Conservation (phyloP, 441 rosid species). For the Gossypium gossypioides region DNA sequence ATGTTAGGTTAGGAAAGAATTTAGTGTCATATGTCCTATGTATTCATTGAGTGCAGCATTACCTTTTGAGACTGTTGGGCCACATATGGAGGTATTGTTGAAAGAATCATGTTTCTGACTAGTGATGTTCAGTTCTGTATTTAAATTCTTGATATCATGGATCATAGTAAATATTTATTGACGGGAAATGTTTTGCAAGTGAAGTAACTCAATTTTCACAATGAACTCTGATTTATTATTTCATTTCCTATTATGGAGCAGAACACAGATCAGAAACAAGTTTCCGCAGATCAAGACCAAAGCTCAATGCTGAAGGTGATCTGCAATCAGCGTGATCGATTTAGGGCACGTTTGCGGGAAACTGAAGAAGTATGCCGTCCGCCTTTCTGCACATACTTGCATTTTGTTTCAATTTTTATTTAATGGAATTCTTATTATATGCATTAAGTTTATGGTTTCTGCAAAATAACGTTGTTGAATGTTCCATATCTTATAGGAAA, state of each 20-base stretch:
- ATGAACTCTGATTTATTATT: background rate
- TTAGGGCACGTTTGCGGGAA: slow-evolving; percentile 76
- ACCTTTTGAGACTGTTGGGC: background rate
- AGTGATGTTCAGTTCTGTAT: background rate
- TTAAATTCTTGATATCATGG: background rate
- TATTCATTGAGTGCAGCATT: background rate
- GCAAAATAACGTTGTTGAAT: slow-evolving; percentile 2
- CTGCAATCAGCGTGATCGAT: slow-evolving; percentile 94
- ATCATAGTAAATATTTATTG: background rate
- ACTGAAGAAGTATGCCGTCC: slow-evolving; percentile 73
- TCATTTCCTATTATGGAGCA: slow-evolving; percentile 24
- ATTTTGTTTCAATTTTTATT: slow-evolving; percentile 4
- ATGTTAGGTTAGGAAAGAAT: background rate
- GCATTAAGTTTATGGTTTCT: slow-evolving; percentile 2
- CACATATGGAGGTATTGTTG: background rate
- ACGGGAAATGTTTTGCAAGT: background rate
- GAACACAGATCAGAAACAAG: slow-evolving; percentile 65
- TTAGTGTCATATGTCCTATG: background rate
- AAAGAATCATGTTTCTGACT: background rate
- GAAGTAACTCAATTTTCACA: slow-evolving; percentile 2
- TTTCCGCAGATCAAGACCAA: slow-evolving; percentile 83
- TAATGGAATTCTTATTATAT: background rate
- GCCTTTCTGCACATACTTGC: background rate
- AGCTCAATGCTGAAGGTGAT: slow-evolving; percentile 97
- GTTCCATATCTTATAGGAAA: slow-evolving; percentile 44